phyloP scores from a whole-genome alignment of 1,284 basidiomycete species.

The Moesziomyces globuligerus region DNA sequence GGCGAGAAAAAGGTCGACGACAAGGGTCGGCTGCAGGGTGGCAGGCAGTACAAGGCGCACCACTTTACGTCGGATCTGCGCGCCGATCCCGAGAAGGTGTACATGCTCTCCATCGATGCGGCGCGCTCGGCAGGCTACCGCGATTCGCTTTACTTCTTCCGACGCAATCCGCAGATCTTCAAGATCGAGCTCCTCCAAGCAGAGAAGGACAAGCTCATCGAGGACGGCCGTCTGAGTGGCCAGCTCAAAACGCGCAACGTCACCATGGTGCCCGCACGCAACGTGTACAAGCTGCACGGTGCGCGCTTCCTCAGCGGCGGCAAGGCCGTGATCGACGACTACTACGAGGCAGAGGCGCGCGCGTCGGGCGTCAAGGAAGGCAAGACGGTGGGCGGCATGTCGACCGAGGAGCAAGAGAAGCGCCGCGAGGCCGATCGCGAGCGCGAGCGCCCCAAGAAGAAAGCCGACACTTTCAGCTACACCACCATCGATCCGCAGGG shows the following conservation, averaged over 20 bases:
- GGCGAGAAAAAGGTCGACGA: slow-evolving; percentile 92
- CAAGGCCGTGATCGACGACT: slow-evolving; percentile 90
- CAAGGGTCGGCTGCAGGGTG: slow-evolving; percentile 83
- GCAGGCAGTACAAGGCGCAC: slow-evolving; percentile 85
- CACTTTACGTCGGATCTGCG: slow-evolving; percentile 85
- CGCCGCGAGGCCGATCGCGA: slow-evolving; percentile 55
- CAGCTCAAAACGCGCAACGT: slow-evolving; percentile 90
- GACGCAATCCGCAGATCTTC: slow-evolving; percentile 85
- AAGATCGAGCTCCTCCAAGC: slow-evolving; percentile 74
- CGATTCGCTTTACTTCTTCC: slow-evolving; percentile 96
- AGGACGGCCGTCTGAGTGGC: slow-evolving; percentile 83
- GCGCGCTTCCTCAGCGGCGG: slow-evolving; percentile 88
- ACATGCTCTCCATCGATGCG: slow-evolving; percentile 96
- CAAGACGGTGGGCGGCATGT: slow-evolving; percentile 57
- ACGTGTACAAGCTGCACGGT: slow-evolving; percentile 93
- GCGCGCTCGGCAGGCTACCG: slow-evolving; percentile 93
- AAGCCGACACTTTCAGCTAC: slow-evolving; percentile 54
- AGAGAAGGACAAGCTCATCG: slow-evolving; percentile 92
- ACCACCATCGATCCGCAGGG: slow-evolving; percentile 60
- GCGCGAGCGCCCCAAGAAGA: slow-evolving; percentile 50
- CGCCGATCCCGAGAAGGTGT: slow-evolving; percentile 80
- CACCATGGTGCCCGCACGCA: slow-evolving; percentile 89
- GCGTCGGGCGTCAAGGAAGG: slow-evolving; percentile 68
- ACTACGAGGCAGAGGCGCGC: slow-evolving; percentile 84
- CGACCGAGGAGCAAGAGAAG: slow-evolving; percentile 52